Conservation (phyloP, 108 stramenopile species). For the Parietichytrium sp. region DNA sequence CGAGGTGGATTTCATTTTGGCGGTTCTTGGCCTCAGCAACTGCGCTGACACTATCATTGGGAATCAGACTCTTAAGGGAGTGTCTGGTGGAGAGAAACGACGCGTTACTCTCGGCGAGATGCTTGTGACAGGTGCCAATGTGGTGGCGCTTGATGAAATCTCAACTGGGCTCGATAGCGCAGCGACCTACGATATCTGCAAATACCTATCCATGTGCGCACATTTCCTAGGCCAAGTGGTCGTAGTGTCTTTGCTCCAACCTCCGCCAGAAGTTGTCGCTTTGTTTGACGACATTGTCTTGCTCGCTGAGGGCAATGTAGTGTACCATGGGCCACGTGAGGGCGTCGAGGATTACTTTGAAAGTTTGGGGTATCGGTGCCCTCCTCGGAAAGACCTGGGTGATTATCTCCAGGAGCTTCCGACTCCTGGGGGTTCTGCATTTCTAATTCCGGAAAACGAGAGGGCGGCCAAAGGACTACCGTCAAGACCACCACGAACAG, state of each 20-base stretch:
- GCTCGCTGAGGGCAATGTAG: slow-evolving; percentile 71
- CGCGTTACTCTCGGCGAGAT: slow-evolving; percentile 82
- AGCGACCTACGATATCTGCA: slow-evolving; percentile 76
- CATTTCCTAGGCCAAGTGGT: slow-evolving; percentile 46
- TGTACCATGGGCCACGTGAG: slow-evolving; percentile 77
- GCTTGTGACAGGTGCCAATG: slow-evolving; percentile 50
- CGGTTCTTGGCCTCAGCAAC: slow-evolving; percentile 54
- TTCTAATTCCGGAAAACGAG: neutral
- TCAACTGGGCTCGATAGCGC: slow-evolving; percentile 75
- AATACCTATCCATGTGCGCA: slow-evolving; percentile 50
- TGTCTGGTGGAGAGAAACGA: slow-evolving; percentile 80
- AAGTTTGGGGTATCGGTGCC: slow-evolving; percentile 67
- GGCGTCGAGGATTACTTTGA: slow-evolving; percentile 65
- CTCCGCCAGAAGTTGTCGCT: slow-evolving; percentile 81
- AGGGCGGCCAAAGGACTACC: neutral
- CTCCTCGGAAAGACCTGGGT: slow-evolving; percentile 72
- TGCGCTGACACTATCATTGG: slow-evolving; percentile 63
- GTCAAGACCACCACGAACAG: neutral
- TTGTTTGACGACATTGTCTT: slow-evolving; percentile 85
- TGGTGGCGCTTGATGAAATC: slow-evolving; percentile 68
- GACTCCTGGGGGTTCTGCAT: neutral
- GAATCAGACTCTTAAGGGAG: slow-evolving; percentile 70
- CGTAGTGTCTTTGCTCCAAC: slow-evolving; percentile 78
- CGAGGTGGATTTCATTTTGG: slow-evolving; percentile 55
- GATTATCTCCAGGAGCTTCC: slow-evolving; percentile 64